phyloP scores from a whole-genome alignment of 192 early-diverging fungal genomes.

The Umbelopsis vinacea region DNA sequence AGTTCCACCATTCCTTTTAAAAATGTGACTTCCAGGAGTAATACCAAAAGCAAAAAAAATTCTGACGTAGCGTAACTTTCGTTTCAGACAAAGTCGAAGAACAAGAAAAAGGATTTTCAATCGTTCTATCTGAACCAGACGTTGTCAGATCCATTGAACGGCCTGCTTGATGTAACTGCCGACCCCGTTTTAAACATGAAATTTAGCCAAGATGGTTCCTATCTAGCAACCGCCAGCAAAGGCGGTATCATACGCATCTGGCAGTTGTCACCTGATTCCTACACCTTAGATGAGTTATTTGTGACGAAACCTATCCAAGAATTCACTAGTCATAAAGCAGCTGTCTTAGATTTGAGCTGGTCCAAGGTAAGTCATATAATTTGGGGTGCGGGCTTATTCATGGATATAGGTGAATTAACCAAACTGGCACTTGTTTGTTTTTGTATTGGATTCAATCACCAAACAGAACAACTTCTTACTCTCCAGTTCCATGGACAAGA shows the following conservation, averaged over 20 bases:
- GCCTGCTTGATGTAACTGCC: neutral
- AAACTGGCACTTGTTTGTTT: neutral
- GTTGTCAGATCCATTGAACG: neutral
- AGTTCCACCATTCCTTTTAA: too few species aligned
- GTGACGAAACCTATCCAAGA: constrained; percentile 19
- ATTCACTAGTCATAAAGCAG: constrained; percentile 22
- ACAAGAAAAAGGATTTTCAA: constrained; percentile 17
- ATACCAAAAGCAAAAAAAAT: neutral
- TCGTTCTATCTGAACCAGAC: constrained; percentile 6
- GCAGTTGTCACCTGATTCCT: constrained; percentile 11
- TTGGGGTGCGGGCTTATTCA: neutral
- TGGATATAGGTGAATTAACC: neutral
- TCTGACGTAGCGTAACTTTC: neutral
- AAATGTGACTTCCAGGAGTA: neutral
- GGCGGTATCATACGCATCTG: neutral
- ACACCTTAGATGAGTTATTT: neutral
- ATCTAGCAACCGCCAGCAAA: constrained; percentile 14
- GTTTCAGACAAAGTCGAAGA: constrained; percentile 7
- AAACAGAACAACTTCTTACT: constrained; percentile 74
- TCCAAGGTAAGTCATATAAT: constrained; percentile 49
- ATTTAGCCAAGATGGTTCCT: constrained; percentile 1
- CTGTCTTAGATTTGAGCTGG: constrained; percentile 61
- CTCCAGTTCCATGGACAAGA: constrained; percentile 80
- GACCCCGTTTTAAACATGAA: constrained; percentile 9
- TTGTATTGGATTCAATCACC: constrained; percentile 28